phyloP scores from a whole-genome alignment of 2,329 filamentous ascomycete genomes.

The Alternaria sp. region DNA sequence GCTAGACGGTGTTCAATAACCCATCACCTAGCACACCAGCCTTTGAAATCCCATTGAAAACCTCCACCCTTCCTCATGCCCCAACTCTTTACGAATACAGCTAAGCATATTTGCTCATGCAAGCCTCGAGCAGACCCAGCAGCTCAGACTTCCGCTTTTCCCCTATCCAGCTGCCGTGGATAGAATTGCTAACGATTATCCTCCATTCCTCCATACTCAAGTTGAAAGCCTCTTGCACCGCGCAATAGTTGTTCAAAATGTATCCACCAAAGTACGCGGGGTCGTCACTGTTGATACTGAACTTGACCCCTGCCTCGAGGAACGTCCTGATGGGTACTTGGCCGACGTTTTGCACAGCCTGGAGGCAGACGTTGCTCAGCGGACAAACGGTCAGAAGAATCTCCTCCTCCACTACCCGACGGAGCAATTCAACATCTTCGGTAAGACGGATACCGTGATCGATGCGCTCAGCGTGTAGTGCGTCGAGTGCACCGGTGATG shows the following conservation, averaged over 20 bases:
- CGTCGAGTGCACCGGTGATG: conserved; percentile 68
- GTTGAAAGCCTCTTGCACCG: conserved; percentile 73
- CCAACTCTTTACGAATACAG: not conserved
- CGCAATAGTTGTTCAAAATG: conserved; percentile 76
- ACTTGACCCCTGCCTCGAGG: conserved; percentile 67
- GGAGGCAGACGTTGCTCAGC: conserved; percentile 72
- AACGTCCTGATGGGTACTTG: conserved; percentile 67
- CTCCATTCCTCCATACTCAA: conserved; percentile 71
- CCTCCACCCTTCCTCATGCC: not conserved
- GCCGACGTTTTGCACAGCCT: conserved; percentile 54
- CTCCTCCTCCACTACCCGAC: conserved; percentile 62
- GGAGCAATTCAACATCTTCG: conserved; percentile 65
- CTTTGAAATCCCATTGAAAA: not conserved
- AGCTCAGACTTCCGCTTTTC: conserved; percentile 67
- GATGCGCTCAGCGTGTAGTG: conserved; percentile 69
- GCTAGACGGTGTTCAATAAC: not conserved
- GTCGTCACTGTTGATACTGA: conserved; percentile 69
- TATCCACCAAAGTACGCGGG: conserved; percentile 69
- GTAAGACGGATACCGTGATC: conserved; percentile 75
- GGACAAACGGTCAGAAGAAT: conserved; percentile 75
- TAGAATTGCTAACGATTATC: conserved; percentile 65
- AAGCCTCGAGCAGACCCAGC: conserved; percentile 38
- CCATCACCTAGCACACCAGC: not conserved
- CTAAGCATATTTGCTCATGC: conserved; percentile 17
- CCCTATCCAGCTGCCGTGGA: conserved; percentile 73